Evolutionary conservation across 2,329 filamentous ascomycete species (phyloP).

Genomic region (Nemania sp.): DNA sequence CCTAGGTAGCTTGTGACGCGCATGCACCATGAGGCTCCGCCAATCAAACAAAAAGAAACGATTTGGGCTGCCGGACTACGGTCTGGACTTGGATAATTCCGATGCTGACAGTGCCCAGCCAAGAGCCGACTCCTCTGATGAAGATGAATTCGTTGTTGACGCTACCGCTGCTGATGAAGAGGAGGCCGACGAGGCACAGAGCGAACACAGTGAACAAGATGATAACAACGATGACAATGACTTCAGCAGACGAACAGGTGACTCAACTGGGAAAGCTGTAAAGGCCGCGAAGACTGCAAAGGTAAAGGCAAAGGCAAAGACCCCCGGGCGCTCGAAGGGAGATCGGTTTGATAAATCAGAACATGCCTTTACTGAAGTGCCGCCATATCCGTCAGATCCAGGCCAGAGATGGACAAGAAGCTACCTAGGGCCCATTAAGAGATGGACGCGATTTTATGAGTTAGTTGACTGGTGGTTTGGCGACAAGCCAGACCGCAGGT

Average conservation of each 20-base stretch:
- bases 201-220: constrained; percentile 18
- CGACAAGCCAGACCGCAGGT: constrained; percentile 43
- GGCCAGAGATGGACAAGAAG: constrained; percentile 51
- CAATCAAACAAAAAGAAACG: constrained; percentile 48
- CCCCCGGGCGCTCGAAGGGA: constrained; percentile 32
- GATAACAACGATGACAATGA: constrained; percentile 11
- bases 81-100: constrained; percentile 39
- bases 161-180: constrained; percentile 33
- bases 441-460: constrained; percentile 49
- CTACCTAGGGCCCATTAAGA: constrained; percentile 50
- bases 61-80: constrained; percentile 43
- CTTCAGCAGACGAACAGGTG: neutral
- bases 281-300: constrained; percentile 12
- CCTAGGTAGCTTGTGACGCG: constrained; percentile 29
- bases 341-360: constrained; percentile 33
- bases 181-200: constrained; percentile 24
- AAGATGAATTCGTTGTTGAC: constrained; percentile 47
- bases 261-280: constrained; percentile 10
- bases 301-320: constrained; percentile 19
- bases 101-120: constrained; percentile 43
- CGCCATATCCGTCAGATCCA: constrained; percentile 50
- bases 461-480: constrained; percentile 50
- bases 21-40: constrained; percentile 48
- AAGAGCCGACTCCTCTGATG: constrained; percentile 43
- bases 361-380: constrained; percentile 43